Conservation (phyloP, 1,139 yeast genomes). For the Suzukiozyma palmioleophila region DNA sequence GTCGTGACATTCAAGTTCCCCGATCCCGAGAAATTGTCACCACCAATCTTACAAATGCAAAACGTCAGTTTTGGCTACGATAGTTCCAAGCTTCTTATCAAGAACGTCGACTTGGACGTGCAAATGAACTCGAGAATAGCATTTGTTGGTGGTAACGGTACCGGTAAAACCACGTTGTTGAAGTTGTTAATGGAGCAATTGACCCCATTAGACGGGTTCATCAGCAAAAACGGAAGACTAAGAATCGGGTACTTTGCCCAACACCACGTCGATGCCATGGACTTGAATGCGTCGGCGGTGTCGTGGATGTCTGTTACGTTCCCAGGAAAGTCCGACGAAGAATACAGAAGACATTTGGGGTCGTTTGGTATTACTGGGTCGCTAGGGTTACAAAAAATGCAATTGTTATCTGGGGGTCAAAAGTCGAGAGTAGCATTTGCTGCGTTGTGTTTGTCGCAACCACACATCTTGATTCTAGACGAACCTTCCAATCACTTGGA, state of each 20-base stretch:
- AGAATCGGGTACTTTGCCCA: slow-evolving; percentile 99
- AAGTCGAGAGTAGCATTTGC: slow-evolving; percentile 98
- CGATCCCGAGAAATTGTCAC: slow-evolving; percentile 87
- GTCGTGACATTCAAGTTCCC: slow-evolving; percentile 86
- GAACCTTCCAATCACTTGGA: slow-evolving; percentile 99
- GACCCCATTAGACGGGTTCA: slow-evolving; percentile 68
- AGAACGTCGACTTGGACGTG: slow-evolving; percentile 81
- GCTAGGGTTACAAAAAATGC: slow-evolving; percentile 87
- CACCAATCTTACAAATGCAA: slow-evolving; percentile 88
- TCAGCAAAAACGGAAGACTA: slow-evolving; percentile 76
- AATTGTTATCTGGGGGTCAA: slow-evolving; percentile 92
- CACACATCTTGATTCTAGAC: slow-evolving; percentile 90
- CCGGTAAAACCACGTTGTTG: slow-evolving; percentile 94
- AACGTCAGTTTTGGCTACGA: slow-evolving; percentile 83
- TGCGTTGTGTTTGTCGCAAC: slow-evolving; percentile 81
- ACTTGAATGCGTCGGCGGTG: slow-evolving; percentile 79
- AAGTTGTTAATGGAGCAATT: slow-evolving; percentile 79
- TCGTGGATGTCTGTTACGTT: slow-evolving; percentile 87
- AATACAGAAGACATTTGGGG: slow-evolving; percentile 93
- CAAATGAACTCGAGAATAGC: slow-evolving; percentile 95
- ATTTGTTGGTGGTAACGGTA: slow-evolving; percentile 97
- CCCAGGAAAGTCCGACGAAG: slow-evolving; percentile 96
- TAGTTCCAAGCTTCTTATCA: slow-evolving; percentile 56
- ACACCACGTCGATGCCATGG: slow-evolving; percentile 99
- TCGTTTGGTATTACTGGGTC: slow-evolving; percentile 97